Base-by-base conservation (phyloP, 306 rosid genomes). In the Cicer arietinum region DNA sequence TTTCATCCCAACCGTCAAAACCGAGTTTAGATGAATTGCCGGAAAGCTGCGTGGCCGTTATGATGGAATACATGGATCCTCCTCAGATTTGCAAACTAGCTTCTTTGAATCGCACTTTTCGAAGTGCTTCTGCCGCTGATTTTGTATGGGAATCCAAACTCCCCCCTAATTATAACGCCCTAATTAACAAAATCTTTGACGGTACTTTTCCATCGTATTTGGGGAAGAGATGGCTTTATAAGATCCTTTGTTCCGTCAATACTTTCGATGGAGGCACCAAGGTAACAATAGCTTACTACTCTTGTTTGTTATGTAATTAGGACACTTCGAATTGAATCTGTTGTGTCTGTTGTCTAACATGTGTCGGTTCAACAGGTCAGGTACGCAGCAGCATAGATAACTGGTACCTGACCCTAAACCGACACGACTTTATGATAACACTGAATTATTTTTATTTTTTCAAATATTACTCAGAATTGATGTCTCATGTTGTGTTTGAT, bases 131-230 rank as follows among this genome's bases (percentile, higher is more conserved):
- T 1, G 81, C 82, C 84, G 95, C 99, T 0, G 96, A 94, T 86
- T 92, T 88, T 50, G 89, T 94, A 25, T 94, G 98, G 99, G 97
- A 94, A 41, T 89, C 97, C 10, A 94, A 94, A 70, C 80, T 94
- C 11, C 99, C 98, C 0, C 37, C 87, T 1, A 94, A 94, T 83
- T 92, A 84, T 71, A 18, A 74, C 17, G 18, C 54, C 58, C 83
- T 94, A 42, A 25, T 84, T 3, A 70, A 52, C 1, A 74, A 78
- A 30, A 77, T 94, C 20, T 80, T 90, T 57, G 62, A 86, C 7
- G 87, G 76, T 76, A 25, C 6, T 60, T 81, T 82, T 9, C 77
- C 81, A 7, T 59, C 42, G n/a, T 61, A 69, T 72, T 69, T 84
- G 85, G 79, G 91, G 8, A 94, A 86, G 63, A 83, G 96, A 71